Evolutionary conservation across 139 green algal species (phyloP).

Genomic region (Spirogloea muscicola): DNA sequence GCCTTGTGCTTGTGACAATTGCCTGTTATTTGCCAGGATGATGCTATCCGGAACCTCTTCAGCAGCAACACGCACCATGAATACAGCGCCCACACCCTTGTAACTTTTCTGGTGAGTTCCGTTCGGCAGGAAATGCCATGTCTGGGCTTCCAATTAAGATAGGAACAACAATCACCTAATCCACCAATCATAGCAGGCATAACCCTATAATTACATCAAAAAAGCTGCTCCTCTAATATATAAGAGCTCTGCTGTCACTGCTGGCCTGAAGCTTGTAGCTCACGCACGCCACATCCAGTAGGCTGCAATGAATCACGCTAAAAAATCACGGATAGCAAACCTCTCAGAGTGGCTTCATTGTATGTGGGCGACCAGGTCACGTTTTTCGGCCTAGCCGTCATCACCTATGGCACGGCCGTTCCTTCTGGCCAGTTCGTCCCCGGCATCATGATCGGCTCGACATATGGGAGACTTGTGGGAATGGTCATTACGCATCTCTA

Average conservation of each 20-base stretch:
- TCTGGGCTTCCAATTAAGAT: conserved; percentile 19
- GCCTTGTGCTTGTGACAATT: neutral
- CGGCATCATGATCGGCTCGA: conserved; percentile 70
- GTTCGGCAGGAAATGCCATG: too few relatives aligned
- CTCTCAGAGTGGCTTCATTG: too few relatives aligned
- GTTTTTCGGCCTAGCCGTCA: conserved; percentile 66
- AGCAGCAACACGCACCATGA: conserved; percentile 62
- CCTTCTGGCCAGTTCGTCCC: conserved; percentile 79
- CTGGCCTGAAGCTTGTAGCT: too few relatives aligned
- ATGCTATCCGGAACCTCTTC: conserved; percentile 81
- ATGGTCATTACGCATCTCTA: conserved; percentile 68
- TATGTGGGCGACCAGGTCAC: conserved; percentile 39
- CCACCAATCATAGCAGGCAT: too few relatives aligned
- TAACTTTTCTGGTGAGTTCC: conserved; percentile 50
- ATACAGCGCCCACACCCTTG: conserved; percentile 60
- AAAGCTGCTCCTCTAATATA: too few relatives aligned
- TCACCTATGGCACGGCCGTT: conserved; percentile 67
- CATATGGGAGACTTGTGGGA: conserved; percentile 72
- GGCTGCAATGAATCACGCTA: too few relatives aligned
- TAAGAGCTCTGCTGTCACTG: too few relatives aligned
- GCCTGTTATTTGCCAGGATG: conserved; percentile 58
- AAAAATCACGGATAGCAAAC: too few relatives aligned
- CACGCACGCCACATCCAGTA: too few relatives aligned
- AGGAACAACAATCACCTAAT: too few relatives aligned
- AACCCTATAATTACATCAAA: conserved; percentile 39